Percentiles rank a stretch among this genome's conserved stretches.
phyloP scores from a whole-genome alignment of 2,329 filamentous ascomycete genomes.

The Xylariaceae sp. region DNA sequence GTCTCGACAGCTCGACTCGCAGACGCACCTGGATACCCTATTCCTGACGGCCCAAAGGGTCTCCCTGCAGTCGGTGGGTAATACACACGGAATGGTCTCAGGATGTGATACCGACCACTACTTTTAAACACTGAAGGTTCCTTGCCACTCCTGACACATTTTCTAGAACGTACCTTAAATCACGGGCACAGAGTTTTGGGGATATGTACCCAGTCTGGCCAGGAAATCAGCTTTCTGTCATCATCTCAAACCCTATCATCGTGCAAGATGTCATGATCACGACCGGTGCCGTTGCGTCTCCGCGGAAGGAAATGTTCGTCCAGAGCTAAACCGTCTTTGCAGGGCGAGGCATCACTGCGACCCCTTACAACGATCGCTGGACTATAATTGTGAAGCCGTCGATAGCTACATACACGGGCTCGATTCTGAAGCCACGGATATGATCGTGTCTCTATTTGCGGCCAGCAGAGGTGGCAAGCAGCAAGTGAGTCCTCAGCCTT shows the following conservation, averaged over 20 bases:
- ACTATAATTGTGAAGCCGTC: slow-evolving; percentile 4
- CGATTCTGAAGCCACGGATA: slow-evolving; percentile 8
- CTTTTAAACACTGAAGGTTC: slow-evolving; percentile 1
- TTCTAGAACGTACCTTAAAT: slow-evolving; percentile 6
- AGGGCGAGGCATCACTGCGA: slow-evolving; percentile 9
- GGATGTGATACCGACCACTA: not conserved
- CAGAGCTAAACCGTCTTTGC: slow-evolving; percentile 8
- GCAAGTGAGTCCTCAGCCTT: slow-evolving; percentile 9
- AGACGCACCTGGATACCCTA: too few relatives aligned
- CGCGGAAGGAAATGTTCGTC: slow-evolving; percentile 11
- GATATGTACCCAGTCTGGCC: slow-evolving; percentile 9
- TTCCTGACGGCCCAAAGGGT: not conserved
- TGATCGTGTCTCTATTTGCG: slow-evolving; percentile 4
- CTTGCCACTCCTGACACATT: slow-evolving; percentile 9
- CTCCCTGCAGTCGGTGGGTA: slow-evolving; percentile 1
- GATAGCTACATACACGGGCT: slow-evolving; percentile 4
- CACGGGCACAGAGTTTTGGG: slow-evolving; percentile 8
- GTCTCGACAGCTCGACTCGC: too few relatives aligned
- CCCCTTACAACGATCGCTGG: slow-evolving; percentile 8
- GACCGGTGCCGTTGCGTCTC: slow-evolving; percentile 5
- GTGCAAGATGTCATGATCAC: slow-evolving; percentile 9
- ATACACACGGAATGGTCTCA: not conserved
- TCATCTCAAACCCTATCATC: slow-evolving; percentile 9
- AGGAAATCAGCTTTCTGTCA: slow-evolving; percentile 6
- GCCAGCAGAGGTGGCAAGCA: slow-evolving; percentile 1